These are phyloP conservation scores for Rhizopogon vesiculosus DNA, from an alignment of 768 basidiomycete species.

Conservation along the genomic window DNA sequence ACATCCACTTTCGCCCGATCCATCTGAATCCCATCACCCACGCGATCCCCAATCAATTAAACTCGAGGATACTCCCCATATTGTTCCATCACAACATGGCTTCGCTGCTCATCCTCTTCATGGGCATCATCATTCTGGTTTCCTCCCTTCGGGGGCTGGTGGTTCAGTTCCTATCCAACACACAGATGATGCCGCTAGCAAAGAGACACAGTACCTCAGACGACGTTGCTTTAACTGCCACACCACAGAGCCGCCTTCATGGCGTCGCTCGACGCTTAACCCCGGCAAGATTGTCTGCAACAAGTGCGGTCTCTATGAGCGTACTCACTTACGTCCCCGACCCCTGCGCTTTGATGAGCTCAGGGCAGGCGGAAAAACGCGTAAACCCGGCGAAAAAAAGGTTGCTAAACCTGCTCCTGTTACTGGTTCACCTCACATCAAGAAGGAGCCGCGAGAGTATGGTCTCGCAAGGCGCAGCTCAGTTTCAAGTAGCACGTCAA, in stretches of 20 bases:
- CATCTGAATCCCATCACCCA: conserved; percentile 13
- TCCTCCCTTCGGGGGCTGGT: conserved; percentile 38
- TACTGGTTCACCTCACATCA: conserved; percentile 40
- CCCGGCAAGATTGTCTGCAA: conserved; percentile 93
- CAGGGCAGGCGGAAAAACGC: conserved; percentile 79
- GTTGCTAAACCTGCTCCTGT: conserved; percentile 26
- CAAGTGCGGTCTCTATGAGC: conserved; percentile 89
- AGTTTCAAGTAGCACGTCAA: conserved; percentile 52
- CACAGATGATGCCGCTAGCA: conserved; percentile 86
- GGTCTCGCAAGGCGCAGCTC: conserved; percentile 54
- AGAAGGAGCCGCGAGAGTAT: conserved; percentile 59
- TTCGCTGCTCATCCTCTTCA: conserved; percentile 26
- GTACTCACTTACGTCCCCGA: conserved; percentile 78
- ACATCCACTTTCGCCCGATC: conserved; percentile 24
- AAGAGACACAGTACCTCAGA: conserved; percentile 88
- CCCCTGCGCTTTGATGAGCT: conserved; percentile 87
- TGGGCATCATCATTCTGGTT: conserved; percentile 33
- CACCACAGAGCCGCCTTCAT: conserved; percentile 85
- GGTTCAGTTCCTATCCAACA: conserved; percentile 63
- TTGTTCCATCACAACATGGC: conserved; percentile 57
- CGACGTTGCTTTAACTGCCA: conserved; percentile 89
- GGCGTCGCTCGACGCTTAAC: conserved; percentile 85
- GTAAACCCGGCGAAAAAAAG: conserved; percentile 42
- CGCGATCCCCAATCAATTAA: conserved; percentile 44
- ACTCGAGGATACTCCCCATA: conserved; percentile 55